phyloP scores from a whole-genome alignment of 2,329 filamentous ascomycete genomes.

The Calonectria pteridis region DNA sequence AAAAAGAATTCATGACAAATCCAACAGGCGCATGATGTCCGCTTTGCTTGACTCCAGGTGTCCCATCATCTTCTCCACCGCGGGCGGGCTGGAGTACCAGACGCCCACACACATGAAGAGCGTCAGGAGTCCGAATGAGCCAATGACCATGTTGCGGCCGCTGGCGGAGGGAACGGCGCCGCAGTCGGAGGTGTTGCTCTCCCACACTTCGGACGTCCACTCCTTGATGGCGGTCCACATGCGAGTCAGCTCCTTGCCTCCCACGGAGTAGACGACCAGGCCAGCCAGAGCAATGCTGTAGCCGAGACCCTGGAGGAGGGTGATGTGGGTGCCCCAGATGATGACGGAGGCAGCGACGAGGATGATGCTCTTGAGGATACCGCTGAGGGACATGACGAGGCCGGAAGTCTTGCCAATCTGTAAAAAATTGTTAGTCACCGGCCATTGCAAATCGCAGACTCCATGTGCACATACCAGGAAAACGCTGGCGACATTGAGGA shows the following conservation, averaged over 20 bases:
- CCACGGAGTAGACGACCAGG: conserved; percentile 62
- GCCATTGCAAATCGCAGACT: no score
- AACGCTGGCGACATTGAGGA: conserved; percentile 17
- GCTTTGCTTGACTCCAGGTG: neutral
- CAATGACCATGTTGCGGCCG: conserved; percentile 38
- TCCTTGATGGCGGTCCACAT: conserved; percentile 35
- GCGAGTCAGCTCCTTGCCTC: conserved; percentile 51
- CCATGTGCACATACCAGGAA: conserved; percentile 5
- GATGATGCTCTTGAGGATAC: conserved; percentile 90
- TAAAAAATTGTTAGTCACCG: neutral
- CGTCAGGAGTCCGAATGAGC: conserved; percentile 42
- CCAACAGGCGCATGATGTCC: conserved; percentile 12
- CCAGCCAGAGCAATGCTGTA: conserved; percentile 76
- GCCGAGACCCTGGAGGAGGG: conserved; percentile 78
- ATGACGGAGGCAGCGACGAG: conserved; percentile 82
- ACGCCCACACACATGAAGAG: conserved; percentile 7
- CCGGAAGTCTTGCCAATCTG: conserved; percentile 91
- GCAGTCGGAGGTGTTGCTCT: conserved; percentile 33
- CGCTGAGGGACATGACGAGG: conserved; percentile 86
- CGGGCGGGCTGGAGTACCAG: conserved; percentile 12
- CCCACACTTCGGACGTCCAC: conserved; percentile 41
- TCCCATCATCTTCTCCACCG: conserved; percentile 1
- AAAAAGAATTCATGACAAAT: conserved; percentile 13
- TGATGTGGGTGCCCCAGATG: conserved; percentile 82
- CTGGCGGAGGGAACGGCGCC: conserved; percentile 32